A percentile compares a stretch with the other conserved stretches of the same genome.
phyloP scores from a whole-genome alignment of 2,329 filamentous ascomycete genomes.

The Chaetomiaceae sp. region DNA sequence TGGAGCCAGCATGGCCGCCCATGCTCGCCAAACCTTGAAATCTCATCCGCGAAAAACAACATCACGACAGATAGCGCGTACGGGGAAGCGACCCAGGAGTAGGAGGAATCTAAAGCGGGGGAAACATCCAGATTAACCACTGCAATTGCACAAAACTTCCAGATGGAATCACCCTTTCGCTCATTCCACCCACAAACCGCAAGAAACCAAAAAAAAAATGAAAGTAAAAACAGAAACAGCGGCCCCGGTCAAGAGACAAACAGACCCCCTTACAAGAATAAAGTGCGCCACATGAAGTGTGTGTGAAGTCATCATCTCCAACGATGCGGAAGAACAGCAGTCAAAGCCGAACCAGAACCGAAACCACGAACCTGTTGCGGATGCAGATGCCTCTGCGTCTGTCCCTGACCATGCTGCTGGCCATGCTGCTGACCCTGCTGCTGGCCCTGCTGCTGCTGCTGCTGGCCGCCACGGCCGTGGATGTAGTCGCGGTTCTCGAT shows the following conservation, averaged over 20 bases:
- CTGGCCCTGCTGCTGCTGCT: slow-evolving; percentile 9
- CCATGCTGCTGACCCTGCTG: neutral
- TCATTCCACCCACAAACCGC: too few relatives aligned
- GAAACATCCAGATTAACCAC: neutral
- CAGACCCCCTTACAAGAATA: too few relatives aligned
- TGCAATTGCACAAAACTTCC: too few relatives aligned
- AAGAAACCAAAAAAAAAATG: neutral
- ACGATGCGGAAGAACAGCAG: slow-evolving; percentile 12
- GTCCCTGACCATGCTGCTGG: neutral
- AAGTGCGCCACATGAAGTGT: too few relatives aligned
- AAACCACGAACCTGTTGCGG: slow-evolving; percentile 13
- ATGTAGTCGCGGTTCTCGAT: slow-evolving; percentile 82
- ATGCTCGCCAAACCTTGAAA: too few relatives aligned
- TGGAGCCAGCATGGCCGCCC: neutral
- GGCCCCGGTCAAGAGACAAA: too few relatives aligned
- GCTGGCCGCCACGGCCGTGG: slow-evolving; percentile 29
- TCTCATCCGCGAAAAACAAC: neutral
- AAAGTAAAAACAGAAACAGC: too few relatives aligned
- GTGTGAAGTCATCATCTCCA: neutral
- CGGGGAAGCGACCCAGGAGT: too few relatives aligned
- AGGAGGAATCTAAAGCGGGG: neutral
- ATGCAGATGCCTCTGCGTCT: neutral
- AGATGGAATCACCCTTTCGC: too few relatives aligned
- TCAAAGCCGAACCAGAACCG: too few relatives aligned
- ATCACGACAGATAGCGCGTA: neutral